These are phyloP conservation scores for Hypoxylon rubiginosum DNA, from an alignment of 2,329 filamentous ascomycete genomes.

Conservation along the genomic window DNA sequence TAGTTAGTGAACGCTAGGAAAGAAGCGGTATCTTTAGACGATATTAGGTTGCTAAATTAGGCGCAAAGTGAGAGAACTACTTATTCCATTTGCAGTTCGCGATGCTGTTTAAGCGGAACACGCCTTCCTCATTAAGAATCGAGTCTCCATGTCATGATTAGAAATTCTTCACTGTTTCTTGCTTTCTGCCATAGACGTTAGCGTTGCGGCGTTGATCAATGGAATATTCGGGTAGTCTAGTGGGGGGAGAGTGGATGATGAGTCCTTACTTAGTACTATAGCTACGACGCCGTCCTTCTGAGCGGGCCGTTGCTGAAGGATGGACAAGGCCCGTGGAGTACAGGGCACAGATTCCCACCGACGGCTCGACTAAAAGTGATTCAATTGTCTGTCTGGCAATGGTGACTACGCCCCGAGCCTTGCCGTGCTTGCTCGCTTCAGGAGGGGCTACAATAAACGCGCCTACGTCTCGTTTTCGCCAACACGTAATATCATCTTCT, in stretches of 20 bases:
- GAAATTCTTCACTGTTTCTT: constrained; percentile 17
- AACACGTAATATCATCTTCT: constrained; percentile 8
- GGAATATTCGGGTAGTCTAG: constrained; percentile 28
- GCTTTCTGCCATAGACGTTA: constrained; percentile 25
- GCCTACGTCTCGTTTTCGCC: neutral
- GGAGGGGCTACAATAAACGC: constrained; percentile 11
- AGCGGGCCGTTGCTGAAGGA: constrained; percentile 36
- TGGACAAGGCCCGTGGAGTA: constrained; percentile 33
- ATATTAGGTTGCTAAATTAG: constrained; percentile 27
- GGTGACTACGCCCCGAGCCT: constrained; percentile 16
- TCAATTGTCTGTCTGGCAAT: constrained; percentile 8
- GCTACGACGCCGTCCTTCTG: constrained; percentile 15
- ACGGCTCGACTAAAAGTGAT: constrained; percentile 14
- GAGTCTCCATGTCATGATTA: constrained; percentile 20
- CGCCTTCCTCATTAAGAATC: constrained; percentile 36
- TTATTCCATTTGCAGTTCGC: constrained; percentile 17
- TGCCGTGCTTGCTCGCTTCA: constrained; percentile 3
- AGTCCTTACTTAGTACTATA: constrained; percentile 17
- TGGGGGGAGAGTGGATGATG: constrained; percentile 22
- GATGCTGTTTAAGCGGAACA: constrained; percentile 13
- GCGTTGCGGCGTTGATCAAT: constrained; percentile 33
- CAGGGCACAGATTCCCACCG: constrained; percentile 20
- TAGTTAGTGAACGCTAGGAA: constrained; percentile 9
- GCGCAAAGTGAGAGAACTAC: constrained; percentile 1
- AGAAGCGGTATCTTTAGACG: constrained; percentile 9